Percentiles rank a stretch among this genome's conserved stretches.
Conservation (phyloP, 108 stramenopile genomes). For the Nannochloropsis oceanica region DNA sequence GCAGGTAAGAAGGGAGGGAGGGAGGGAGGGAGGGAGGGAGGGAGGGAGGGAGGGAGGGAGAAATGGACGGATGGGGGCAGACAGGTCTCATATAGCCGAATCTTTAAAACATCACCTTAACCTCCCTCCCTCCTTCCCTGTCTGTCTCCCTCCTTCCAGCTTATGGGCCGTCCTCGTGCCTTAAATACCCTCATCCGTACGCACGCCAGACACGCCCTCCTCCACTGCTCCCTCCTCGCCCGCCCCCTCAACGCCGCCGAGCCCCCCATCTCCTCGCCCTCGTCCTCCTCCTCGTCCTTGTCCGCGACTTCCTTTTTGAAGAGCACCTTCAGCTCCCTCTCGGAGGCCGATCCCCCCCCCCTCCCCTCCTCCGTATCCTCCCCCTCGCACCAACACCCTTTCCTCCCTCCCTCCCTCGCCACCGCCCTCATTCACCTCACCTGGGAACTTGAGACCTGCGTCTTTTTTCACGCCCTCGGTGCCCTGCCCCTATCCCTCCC, state of each 20-base stretch:
- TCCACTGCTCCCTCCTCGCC: neutral
- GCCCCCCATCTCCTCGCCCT: neutral
- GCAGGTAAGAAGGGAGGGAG: neutral
- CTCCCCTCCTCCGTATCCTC: too few species aligned
- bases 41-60: neutral
- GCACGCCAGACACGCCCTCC: neutral
- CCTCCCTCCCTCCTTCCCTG: neutral
- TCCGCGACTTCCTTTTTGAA: too few species aligned
- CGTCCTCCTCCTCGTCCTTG: neutral
- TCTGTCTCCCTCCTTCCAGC: neutral
- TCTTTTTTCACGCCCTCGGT: neutral
- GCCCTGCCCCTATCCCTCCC: neutral
- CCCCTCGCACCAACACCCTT: neutral
- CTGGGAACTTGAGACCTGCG: neutral
- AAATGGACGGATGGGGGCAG: neutral
- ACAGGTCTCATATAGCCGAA: neutral
- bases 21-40: neutral
- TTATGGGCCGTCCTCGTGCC: neutral
- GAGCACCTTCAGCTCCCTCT: too few species aligned
- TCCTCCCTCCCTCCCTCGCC: neutral
- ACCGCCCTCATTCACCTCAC: neutral
- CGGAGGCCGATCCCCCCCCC: too few species aligned
- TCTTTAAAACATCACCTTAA: neutral
- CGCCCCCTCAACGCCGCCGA: neutral
- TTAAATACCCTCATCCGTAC: neutral